phyloP scores from a whole-genome alignment of 2,329 filamentous ascomycete species.

The Pyricularia pennisetigena region DNA sequence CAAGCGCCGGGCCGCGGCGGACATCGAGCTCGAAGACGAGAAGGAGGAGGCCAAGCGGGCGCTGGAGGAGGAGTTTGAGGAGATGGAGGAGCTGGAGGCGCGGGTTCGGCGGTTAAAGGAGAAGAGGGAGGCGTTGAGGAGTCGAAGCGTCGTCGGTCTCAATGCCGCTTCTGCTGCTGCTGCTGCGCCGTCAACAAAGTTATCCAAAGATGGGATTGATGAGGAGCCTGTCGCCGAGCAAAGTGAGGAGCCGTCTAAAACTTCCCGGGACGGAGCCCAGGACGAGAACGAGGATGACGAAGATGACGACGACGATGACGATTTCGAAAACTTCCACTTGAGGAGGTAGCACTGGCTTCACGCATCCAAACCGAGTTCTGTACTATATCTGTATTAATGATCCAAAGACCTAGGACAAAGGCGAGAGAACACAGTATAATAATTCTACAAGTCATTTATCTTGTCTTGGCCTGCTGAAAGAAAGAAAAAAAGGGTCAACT shows the following conservation, averaged over 20 bases:
- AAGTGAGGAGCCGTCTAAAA: background rate
- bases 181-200: background rate
- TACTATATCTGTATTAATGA: constrained; percentile 3
- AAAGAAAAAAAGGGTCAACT: background rate
- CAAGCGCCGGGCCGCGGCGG: constrained; percentile 42
- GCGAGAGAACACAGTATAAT: background rate
- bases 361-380: background rate
- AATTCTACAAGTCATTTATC: background rate
- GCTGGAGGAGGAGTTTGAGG: constrained; percentile 68
- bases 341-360: constrained; percentile 12
- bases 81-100: constrained; percentile 71
- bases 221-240: no score
- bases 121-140: constrained; percentile 56
- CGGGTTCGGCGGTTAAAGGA: constrained; percentile 60
- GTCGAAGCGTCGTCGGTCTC: constrained; percentile 17
- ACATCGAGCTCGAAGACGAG: constrained; percentile 52
- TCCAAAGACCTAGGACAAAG: background rate
- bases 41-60: constrained; percentile 66
- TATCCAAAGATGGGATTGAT: constrained; percentile 7
- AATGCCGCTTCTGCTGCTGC: background rate
- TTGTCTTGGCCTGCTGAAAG: background rate
- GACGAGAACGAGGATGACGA: constrained; percentile 32
- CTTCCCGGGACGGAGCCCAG: constrained; percentile 22
- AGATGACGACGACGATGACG: constrained; percentile 36
- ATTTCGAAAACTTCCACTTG: constrained; percentile 53